phyloP scores from a whole-genome alignment of 2,329 filamentous ascomycete genomes.

The Aspergillus fumigatiaffinis region DNA sequence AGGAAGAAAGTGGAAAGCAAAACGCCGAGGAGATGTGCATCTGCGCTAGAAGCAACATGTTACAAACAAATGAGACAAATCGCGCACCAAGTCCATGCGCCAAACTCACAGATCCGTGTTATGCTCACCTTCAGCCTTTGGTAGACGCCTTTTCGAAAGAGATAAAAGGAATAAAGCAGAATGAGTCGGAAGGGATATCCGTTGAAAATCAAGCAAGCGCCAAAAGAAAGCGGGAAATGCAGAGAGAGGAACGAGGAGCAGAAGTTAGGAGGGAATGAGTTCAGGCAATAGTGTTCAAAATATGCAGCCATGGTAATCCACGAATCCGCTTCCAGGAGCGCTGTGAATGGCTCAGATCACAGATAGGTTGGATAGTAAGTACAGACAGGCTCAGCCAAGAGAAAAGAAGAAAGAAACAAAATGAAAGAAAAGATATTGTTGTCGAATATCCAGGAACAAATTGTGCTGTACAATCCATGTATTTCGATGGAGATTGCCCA shows the following conservation, averaged over 20 bases:
- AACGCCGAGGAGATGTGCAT: conserved; percentile 3
- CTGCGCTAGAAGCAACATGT: background rate
- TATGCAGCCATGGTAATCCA: background rate
- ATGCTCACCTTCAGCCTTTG: conserved; percentile 1
- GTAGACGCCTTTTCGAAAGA: conserved; percentile 6
- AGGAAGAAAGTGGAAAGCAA: conserved; percentile 1
- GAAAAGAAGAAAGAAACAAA: background rate
- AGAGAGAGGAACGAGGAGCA: conserved; percentile 9
- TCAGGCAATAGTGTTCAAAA: background rate
- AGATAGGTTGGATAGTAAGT: background rate
- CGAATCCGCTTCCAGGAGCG: background rate
- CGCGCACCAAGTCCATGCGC: conserved; percentile 6
- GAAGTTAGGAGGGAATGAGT: conserved; percentile 2
- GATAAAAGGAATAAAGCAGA: conserved; percentile 2
- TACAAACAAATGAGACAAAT: background rate
- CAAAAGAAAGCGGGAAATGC: background rate
- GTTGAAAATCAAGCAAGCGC: background rate
- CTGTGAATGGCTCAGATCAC: background rate
- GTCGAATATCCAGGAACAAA: background rate
- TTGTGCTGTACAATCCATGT: background rate
- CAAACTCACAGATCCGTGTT: conserved; percentile 8
- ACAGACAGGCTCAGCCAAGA: background rate
- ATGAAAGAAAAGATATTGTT: background rate
- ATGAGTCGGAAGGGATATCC: background rate
- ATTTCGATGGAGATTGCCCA: background rate